Conservation (phyloP, 768 basidiomycete genomes). For the Pleurotus tuoliensis region DNA sequence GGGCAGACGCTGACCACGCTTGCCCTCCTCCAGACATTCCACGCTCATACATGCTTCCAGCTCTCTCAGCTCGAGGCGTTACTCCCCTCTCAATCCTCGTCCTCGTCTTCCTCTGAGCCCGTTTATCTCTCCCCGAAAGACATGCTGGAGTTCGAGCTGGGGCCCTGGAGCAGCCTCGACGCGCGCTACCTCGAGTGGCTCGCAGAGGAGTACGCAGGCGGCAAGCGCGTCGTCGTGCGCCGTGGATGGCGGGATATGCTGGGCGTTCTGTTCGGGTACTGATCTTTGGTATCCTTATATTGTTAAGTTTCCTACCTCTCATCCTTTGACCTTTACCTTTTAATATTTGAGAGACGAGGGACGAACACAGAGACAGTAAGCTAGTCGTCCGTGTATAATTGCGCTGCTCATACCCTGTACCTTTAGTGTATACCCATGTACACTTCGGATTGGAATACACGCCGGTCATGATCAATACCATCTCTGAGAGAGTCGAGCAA, state of each 20-base stretch:
- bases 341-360: too few relatives aligned
- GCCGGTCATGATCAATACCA: too few relatives aligned
- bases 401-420: too few relatives aligned
- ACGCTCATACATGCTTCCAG: constrained; percentile 59
- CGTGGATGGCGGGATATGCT: constrained; percentile 50
- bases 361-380: too few relatives aligned
- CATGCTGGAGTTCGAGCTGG: constrained; percentile 64
- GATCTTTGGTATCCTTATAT: too few relatives aligned
- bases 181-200: constrained; percentile 79
- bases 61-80: constrained; percentile 42
- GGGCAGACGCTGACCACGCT: constrained; percentile 45
- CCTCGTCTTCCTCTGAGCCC: constrained; percentile 20
- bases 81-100: constrained; percentile 15
- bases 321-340: too few relatives aligned
- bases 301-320: too few relatives aligned
- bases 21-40: constrained; percentile 64
- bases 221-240: constrained; percentile 35
- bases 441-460: too few relatives aligned
- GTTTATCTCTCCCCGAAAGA: constrained; percentile 57
- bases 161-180: constrained; percentile 68
- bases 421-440: too few relatives aligned
- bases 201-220: constrained; percentile 57
- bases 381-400: too few relatives aligned
- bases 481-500: too few relatives aligned
- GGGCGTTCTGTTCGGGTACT: constrained; percentile 41